Evolutionary conservation across 257 asterid genomes (phyloP), one percentile per base, ranked within the genome.

Genomic region (Eustoma russellianum): DNA sequence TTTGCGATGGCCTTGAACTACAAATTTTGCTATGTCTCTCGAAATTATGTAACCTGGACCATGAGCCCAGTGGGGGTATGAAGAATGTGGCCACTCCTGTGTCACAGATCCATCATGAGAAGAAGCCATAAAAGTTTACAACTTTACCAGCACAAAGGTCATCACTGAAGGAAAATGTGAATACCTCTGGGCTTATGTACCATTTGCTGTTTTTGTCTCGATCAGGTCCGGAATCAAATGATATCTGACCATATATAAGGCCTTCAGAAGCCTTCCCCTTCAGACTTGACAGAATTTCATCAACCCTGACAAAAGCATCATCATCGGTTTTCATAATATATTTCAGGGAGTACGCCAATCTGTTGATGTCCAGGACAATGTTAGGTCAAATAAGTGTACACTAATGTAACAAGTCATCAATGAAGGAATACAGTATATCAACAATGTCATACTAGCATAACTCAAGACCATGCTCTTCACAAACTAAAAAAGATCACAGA

Each of bases 281-380:
- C 49, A 91, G 83, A 62, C 79, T 80, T 15, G 77, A 67, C 35
- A 87, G 38, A 52, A 87, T 81, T 76, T 80, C 94, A 74, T 84
- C 89, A n/a, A 91, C 77, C 79, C 98, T 82, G 46, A 91, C 93
- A 71, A 91, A 87, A 46, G 98, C 96, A 63, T 91, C 96, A n/a
- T 91, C 98, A 0, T 91, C 98, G 55, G 87, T 84, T 72, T 91
- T 91, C 98, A 91, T 84, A 11, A 91, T 75, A 62, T 73, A 87
- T 63, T 77, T 84, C 98, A 46, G 89, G 70, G 10, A 84, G 70
- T 56, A 84, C 64, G 66, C 80, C 75, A 0, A 80, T 83, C 96
- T 91, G 89, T 38, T 11, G 43, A 38, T 10, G 43, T 38, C 43
- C 43, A 38, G 12, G 12, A 38, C 7, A 7, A 38, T 38, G 43